phyloP scores from a whole-genome alignment of 352 stramenopile species.

The Pythium phragmiticola region DNA sequence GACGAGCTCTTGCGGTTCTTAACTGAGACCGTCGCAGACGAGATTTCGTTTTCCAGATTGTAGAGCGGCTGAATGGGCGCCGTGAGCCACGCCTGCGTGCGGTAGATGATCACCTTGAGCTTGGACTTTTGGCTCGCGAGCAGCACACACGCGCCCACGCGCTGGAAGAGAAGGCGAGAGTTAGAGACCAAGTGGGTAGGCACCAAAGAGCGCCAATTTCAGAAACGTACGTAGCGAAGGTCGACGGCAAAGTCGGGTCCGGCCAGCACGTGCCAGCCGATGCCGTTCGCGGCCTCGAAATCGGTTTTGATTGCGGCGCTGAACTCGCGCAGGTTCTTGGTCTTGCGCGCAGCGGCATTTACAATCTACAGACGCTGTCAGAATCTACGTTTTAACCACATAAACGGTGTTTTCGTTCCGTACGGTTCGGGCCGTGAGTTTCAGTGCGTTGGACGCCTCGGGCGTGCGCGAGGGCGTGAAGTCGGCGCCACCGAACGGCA shows the following conservation, averaged over 20 bases:
- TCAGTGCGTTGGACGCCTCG: constrained; percentile 37
- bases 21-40: constrained; percentile 5
- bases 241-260: constrained; percentile 73
- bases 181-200: background rate
- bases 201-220: background rate
- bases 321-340: constrained; percentile 63
- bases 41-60: constrained; percentile 26
- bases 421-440: constrained; percentile 46
- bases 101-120: constrained; percentile 75
- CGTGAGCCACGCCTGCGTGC: constrained; percentile 45
- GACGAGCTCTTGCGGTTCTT: constrained; percentile 14
- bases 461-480: constrained; percentile 70
- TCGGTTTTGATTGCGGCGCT: constrained; percentile 34
- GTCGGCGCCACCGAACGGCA: constrained; percentile 52
- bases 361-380: constrained; percentile 29
- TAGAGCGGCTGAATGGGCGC: constrained; percentile 27
- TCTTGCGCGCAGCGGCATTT: constrained; percentile 53
- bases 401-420: background rate
- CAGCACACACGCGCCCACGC: constrained; percentile 66
- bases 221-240: constrained; percentile 62
- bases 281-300: constrained; percentile 47
- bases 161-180: constrained; percentile 29
- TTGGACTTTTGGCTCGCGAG: constrained; percentile 56
- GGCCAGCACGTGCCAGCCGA: constrained; percentile 69
- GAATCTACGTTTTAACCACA: background rate